phyloP scores from a whole-genome alignment of 176 grass and related monocot genomes.

The Poa pratensis region DNA sequence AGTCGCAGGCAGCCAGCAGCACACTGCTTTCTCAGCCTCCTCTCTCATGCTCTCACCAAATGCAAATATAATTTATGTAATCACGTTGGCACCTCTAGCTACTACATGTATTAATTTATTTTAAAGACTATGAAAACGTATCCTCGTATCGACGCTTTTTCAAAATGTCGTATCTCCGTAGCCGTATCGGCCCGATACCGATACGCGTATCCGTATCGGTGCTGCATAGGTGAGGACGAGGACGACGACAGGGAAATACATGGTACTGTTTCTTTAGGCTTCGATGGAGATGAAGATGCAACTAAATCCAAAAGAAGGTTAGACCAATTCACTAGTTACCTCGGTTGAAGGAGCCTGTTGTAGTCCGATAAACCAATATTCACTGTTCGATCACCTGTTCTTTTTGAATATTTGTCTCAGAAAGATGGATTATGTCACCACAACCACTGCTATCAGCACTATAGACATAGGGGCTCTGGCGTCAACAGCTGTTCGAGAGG shows the following conservation, averaged over 20 bases:
- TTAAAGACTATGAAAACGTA: too few species aligned
- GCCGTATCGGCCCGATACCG: too few species aligned
- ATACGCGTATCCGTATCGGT: too few species aligned
- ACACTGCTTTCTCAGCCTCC: too few species aligned
- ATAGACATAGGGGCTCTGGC: slow-evolving; percentile 65
- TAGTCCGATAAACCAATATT: neutral
- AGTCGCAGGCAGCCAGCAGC: too few species aligned
- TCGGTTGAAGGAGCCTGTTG: neutral
- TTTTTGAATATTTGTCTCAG: slow-evolving; percentile 47
- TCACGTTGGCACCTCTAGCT: too few species aligned
- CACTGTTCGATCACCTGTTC: neutral
- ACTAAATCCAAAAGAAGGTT: slow-evolving; percentile 81
- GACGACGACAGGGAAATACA: slow-evolving; percentile 50
- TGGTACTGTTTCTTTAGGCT: slow-evolving; percentile 26
- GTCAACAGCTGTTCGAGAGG: slow-evolving; percentile 74
- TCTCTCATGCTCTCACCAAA: too few species aligned
- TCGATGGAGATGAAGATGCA: slow-evolving; percentile 43
- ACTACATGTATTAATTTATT: too few species aligned
- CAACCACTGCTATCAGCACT: slow-evolving; percentile 7
- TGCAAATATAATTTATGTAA: too few species aligned
- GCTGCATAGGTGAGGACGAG: slow-evolving; percentile 56
- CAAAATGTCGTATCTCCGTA: too few species aligned
- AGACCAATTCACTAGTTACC: neutral
- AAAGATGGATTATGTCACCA: slow-evolving; percentile 54
- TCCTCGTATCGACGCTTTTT: too few species aligned